Percentiles rank a stretch among this genome's conserved stretches.
These are phyloP conservation scores for Colletotrichum australisinense DNA, from an alignment of 2,329 filamentous ascomycete genomes.

Conservation along the genomic window DNA sequence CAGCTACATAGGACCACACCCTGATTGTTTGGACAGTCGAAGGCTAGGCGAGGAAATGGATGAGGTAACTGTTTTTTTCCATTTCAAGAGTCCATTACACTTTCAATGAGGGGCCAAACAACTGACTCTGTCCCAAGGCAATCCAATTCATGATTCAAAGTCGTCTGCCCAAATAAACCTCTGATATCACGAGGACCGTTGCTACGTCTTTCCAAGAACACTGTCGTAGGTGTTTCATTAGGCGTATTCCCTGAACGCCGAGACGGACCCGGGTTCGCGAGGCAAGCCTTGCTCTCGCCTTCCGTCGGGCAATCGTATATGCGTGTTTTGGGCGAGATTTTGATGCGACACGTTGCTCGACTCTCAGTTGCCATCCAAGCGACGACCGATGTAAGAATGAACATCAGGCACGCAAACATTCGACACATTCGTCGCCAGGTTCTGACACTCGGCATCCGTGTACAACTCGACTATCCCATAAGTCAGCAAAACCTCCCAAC, in stretches of 20 bases:
- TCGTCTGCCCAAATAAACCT: not conserved
- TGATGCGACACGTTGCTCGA: not conserved
- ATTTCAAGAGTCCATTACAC: not conserved
- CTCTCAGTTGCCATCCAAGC: conserved; percentile 9
- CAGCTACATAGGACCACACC: not conserved
- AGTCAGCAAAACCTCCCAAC: not conserved
- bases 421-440: conserved; percentile 17
- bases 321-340: too few relatives aligned
- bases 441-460: conserved; percentile 13
- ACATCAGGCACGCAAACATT: conserved; percentile 26
- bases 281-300: too few relatives aligned
- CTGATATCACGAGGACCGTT: not conserved
- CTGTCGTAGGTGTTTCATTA: too few relatives aligned
- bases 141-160: accelerated
- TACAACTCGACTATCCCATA: conserved; percentile 14
- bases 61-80: not conserved
- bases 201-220: not conserved
- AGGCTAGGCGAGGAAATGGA: not conserved
- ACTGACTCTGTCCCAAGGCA: not conserved
- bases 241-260: too few relatives aligned
- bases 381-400: conserved; percentile 24
- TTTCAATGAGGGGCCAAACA: not conserved
- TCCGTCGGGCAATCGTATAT: too few relatives aligned
- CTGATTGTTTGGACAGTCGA: not conserved
- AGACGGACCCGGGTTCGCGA: too few relatives aligned